phyloP scores from a whole-genome alignment of 2,329 filamentous ascomycete species.

The Paraconiothyrium sp. region DNA sequence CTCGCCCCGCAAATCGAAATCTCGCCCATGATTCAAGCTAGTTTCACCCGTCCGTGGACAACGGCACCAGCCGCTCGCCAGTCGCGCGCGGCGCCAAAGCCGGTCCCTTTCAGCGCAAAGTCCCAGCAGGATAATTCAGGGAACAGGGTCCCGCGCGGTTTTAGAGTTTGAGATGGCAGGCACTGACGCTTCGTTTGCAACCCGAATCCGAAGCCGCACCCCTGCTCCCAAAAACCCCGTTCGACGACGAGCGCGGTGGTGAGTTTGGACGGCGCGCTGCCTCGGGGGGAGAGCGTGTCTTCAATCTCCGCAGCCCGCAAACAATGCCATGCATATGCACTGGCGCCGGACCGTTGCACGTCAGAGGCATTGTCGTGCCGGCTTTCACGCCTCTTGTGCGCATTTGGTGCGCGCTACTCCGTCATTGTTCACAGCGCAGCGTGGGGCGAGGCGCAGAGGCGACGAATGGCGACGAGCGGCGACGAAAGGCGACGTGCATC shows the following conservation, averaged over 20 bases:
- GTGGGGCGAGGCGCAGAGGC: constrained; percentile 1
- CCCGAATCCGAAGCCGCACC: constrained; percentile 6
- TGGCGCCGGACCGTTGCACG: constrained; percentile 3
- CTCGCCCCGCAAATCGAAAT: constrained; percentile 10
- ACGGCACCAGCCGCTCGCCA: constrained; percentile 11
- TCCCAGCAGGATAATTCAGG: background rate
- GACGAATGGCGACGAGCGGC: background rate
- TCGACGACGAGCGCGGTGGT: background rate
- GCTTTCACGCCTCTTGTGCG: background rate
- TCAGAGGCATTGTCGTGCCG: background rate
- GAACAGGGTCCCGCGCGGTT: background rate
- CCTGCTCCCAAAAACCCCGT: constrained; percentile 6
- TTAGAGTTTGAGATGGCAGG: background rate
- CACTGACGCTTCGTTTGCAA: background rate
- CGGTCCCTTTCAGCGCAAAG: background rate
- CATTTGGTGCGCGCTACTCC: constrained; percentile 2
- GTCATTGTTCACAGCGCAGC: constrained; percentile 5
- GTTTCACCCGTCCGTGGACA: background rate
- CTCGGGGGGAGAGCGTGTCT: background rate
- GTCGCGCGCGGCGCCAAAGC: background rate
- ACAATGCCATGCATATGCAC: background rate
- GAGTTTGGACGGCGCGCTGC: background rate
- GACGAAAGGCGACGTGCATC: constrained; percentile 2
- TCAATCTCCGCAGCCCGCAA: constrained; percentile 8
- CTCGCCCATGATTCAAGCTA: constrained; percentile 7